These are phyloP conservation scores for Suhomyces coccinellae DNA, from an alignment of 1,139 yeast genomes.

Conservation along the genomic window DNA sequence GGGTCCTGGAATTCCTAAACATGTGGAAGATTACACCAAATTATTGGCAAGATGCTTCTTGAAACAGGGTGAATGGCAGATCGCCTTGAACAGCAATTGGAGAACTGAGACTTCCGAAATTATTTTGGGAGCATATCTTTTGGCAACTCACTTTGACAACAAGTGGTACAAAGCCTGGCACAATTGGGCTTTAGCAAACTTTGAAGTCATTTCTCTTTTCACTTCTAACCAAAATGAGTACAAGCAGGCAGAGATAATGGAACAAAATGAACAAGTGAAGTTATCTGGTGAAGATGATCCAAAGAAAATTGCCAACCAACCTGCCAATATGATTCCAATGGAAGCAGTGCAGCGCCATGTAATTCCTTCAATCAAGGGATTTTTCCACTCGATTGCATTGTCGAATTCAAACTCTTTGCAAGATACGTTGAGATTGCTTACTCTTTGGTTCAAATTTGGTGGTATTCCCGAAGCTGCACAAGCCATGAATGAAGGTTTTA, in stretches of 20 bases:
- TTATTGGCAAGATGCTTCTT: conserved; percentile 90
- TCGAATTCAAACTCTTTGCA: conserved; percentile 87
- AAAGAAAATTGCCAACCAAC: conserved; percentile 21
- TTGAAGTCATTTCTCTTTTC: conserved; percentile 81
- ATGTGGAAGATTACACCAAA: conserved; percentile 81
- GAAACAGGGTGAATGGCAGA: conserved; percentile 99
- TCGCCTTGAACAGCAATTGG: conserved; percentile 77
- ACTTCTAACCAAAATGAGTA: conserved; percentile 37
- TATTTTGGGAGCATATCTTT: conserved; percentile 83
- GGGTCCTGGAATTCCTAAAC: conserved; percentile 71
- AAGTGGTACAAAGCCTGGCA: conserved; percentile 99
- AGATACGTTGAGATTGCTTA: conserved; percentile 84
- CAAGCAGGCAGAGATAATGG: conserved; percentile 27
- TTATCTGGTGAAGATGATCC: conserved; percentile 15
- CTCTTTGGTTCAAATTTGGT: conserved; percentile 95
- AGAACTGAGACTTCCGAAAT: conserved; percentile 74
- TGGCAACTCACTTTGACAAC: conserved; percentile 92
- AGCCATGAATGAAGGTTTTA: conserved; percentile 89
- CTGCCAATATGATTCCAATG: conserved; percentile 40
- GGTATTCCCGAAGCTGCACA: conserved; percentile 88
- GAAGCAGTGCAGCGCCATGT: conserved; percentile 82
- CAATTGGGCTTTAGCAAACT: conserved; percentile 97
- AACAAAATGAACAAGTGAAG: conserved; percentile 26
- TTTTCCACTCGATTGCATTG: conserved; percentile 89
- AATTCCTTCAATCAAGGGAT: conserved; percentile 91